These are phyloP conservation scores for Colletotrichum lupini DNA, from an alignment of 2,329 filamentous ascomycete genomes.

Conservation along the genomic window DNA sequence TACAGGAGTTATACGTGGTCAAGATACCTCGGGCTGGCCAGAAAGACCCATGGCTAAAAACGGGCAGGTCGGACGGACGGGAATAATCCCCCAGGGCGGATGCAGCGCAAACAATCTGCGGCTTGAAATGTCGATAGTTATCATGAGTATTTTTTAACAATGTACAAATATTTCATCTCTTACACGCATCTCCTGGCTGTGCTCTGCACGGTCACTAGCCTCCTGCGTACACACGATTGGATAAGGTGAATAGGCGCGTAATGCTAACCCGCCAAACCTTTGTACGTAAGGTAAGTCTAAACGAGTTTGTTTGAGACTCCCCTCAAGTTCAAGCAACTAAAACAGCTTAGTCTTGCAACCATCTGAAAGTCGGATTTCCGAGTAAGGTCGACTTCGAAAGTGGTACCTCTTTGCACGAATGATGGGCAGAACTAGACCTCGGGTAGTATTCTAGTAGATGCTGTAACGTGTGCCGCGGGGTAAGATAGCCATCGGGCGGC, in stretches of 20 bases:
- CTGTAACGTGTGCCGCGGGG: slow-evolving; percentile 24
- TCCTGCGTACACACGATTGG: too few species aligned
- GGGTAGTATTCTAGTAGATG: slow-evolving; percentile 10
- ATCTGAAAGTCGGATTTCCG: background rate
- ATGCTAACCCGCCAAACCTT: background rate
- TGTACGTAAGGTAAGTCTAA: background rate
- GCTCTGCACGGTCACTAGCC: too few species aligned
- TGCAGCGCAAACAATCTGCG: slow-evolving; percentile 9
- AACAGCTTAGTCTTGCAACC: too few species aligned
- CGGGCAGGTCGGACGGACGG: slow-evolving; percentile 30
- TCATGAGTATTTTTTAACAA: slow-evolving; percentile 17
- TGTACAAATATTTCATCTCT: slow-evolving; percentile 19
- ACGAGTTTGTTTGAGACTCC: background rate
- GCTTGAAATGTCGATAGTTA: slow-evolving; percentile 7
- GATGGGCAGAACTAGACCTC: slow-evolving; percentile 6
- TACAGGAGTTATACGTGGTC: slow-evolving; percentile 34
- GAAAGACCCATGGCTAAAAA: slow-evolving; percentile 32
- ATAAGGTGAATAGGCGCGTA: background rate
- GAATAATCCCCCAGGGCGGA: background rate
- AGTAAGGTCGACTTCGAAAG: background rate
- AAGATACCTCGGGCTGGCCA: slow-evolving; percentile 35
- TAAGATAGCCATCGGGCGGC: slow-evolving; percentile 15
- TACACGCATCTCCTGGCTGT: too few species aligned
- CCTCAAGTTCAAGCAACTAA: background rate
- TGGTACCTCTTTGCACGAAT: background rate